These are phyloP conservation scores for Coniochaeta hoffmannii DNA, from an alignment of 2,329 filamentous ascomycete species.

Conservation along the genomic window DNA sequence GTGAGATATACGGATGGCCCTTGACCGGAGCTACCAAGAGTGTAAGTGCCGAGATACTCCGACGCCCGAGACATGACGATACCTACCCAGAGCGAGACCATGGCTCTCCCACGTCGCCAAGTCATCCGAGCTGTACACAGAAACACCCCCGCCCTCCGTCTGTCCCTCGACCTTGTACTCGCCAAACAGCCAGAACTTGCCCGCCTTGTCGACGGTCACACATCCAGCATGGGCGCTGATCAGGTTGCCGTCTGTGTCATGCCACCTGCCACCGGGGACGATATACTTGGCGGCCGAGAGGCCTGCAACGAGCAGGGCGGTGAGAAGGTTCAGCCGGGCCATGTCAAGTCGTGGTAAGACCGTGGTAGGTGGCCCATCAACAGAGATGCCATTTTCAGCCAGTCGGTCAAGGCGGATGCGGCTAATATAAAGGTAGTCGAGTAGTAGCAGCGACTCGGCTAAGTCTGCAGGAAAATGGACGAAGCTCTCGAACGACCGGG, in stretches of 20 bases:
- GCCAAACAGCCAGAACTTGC: constrained; percentile 54
- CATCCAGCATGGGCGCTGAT: constrained; percentile 56
- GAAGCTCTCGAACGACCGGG: neutral
- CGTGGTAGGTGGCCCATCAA: neutral
- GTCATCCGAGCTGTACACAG: constrained; percentile 54
- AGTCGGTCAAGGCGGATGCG: neutral
- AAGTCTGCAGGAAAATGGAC: neutral
- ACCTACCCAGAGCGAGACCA: constrained; percentile 49
- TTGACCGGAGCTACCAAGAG: constrained; percentile 35
- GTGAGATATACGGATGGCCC: constrained; percentile 47
- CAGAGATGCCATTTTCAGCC: neutral
- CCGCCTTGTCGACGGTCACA: constrained; percentile 42
- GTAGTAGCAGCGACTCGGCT: neutral
- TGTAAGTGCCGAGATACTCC: neutral
- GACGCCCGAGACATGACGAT: constrained; percentile 13
- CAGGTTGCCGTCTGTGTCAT: constrained; percentile 50
- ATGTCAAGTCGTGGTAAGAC: neutral
- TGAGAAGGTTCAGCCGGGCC: neutral
- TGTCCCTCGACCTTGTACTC: constrained; percentile 54
- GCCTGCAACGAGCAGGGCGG: constrained; percentile 1
- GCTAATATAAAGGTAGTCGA: neutral
- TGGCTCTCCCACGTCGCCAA: constrained; percentile 52
- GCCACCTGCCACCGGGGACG: constrained; percentile 54
- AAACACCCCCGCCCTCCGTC: constrained; percentile 51
- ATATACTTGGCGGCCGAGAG: constrained; percentile 42